phyloP scores from a whole-genome alignment of 768 basidiomycete genomes.

The Macrolepiota albuminosa region DNA sequence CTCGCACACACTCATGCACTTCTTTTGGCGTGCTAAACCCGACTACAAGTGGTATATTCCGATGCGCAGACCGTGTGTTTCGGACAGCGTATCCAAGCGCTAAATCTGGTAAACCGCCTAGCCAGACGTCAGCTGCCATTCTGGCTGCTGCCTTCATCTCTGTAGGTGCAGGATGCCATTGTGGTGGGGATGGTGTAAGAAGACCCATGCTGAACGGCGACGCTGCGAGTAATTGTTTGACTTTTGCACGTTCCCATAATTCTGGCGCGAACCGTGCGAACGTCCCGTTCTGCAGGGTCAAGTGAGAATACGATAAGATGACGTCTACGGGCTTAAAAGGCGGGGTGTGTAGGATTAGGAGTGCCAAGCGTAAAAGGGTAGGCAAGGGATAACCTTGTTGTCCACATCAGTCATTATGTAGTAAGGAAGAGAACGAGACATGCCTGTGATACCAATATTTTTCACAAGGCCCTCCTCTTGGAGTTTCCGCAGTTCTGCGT shows the following conservation, averaged over 20 bases:
- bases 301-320: constrained; percentile 77
- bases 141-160: constrained; percentile 38
- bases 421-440: constrained; percentile 4
- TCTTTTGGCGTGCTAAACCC: constrained; percentile 69
- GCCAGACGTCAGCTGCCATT: constrained; percentile 35
- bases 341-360: constrained; percentile 62
- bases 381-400: constrained; percentile 72
- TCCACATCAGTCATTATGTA: neutral
- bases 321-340: constrained; percentile 73
- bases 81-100: constrained; percentile 72
- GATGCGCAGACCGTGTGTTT: constrained; percentile 32
- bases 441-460: constrained; percentile 79
- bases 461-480: constrained; percentile 70
- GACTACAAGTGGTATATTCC: constrained; percentile 57
- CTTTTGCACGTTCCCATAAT: constrained; percentile 57
- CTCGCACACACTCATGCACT: constrained; percentile 67
- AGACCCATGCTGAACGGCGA: constrained; percentile 87
- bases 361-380: constrained; percentile 76
- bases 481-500: constrained; percentile 58
- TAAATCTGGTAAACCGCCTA: constrained; percentile 50
- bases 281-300: constrained; percentile 68
- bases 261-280: constrained; percentile 51
- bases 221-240: constrained; percentile 67
- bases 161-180: constrained; percentile 76
- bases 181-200: constrained; percentile 48